Base-by-base conservation (phyloP, 306 rosid species). In the Casuarina equisetifolia region DNA sequence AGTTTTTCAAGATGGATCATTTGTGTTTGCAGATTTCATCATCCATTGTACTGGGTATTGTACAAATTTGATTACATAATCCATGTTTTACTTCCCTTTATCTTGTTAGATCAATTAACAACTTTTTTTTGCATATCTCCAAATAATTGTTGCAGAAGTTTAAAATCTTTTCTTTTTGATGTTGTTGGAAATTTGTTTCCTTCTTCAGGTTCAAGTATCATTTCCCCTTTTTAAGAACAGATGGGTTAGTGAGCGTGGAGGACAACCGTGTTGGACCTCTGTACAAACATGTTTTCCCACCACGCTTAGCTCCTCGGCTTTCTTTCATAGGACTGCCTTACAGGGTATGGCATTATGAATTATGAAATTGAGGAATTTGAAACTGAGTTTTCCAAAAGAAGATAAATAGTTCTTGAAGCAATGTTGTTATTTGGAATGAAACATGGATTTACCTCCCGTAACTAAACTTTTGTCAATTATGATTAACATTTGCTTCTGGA, bases 31-130 rank as follows among this genome's bases (percentile, higher is more conserved):
- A 1, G 75, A 72, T 49, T 13, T 7, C 42, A 64, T 82, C 61
- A 32, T 82, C 69, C 71, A 82, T 11, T 77, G 82, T 73, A 82
- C 72, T 9, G 79, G 75, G 84, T 59, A 81, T 50, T 64, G 32
- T 11, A 64, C 40, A 17, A 3, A 35, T 11, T 3, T 63, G 16
- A 25, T 25, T 58, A 19, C 39, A 46, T 46, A 46, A 11, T 6
- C 35, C 19, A 3, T 19, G 62, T 35, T 19, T 55, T 55, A 19
- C 19, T 55, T 19, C 8, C 8, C 7, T 19, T 19, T n/a, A 55
- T 55, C 36, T 55, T 55, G 8, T n/a, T 55, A 2, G 62, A 19
- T 55, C 19, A 16, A 20, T 57, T 57, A 19, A 7, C 63, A n/a
- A 57, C 13, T 57, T 57, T 19, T 57, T 11, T 57, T 57, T 57